Base-by-base conservation (phyloP, 257 asterid genomes). In the Paraleonurus japonicus region DNA sequence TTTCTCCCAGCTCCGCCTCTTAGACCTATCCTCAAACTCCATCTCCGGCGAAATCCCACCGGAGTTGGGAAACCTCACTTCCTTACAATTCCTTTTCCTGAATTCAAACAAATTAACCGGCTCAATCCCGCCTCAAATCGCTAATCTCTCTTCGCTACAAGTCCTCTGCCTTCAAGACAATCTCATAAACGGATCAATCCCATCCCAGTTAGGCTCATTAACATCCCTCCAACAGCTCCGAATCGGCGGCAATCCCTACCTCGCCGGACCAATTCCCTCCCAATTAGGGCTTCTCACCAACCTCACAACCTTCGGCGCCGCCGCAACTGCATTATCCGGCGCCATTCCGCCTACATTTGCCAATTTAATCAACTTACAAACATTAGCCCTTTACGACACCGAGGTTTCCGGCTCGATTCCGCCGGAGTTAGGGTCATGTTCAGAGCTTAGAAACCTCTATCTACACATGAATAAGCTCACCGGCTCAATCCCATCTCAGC, bases 81-180 rank as follows among this genome's bases (percentile, higher is more conserved):
- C 83, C 7, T 88, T 93, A 8, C 88, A 90, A 76, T 93, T 89
- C 85, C 85, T 93, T 16, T 89, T 72, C 94, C 75, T 93, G 76
- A 87, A 90, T 81, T 79, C 97, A 0, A 93, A 93, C 73, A 69
- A 75, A 41, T 67, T 93, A 55, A 65, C 89, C 12, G 96, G 97
- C 3, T 20, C 57, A 60, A 90, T 93, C 78, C 97, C 98, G n/a
- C 81, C 77, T 0, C 84, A 86, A 33, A 24, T 90, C 28, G 79
- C 92, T 1, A 83, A 87, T 66, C 92, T 93, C 28, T 74, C 94
- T 55, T 82, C 96, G n/a, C 67, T 93, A 0, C 94, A 89, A 79
- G 86, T 87, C 54, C 86, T 93, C 27, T 87, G 96, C 62, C 82
- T 93, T 16, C 98, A 93, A 70, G 98, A 90, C 61, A 93, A 93